Evolutionary conservation across 139 green algal genomes (phyloP), one percentile per base, ranked within the genome.

Genomic region (Yamagishiella unicocca): DNA sequence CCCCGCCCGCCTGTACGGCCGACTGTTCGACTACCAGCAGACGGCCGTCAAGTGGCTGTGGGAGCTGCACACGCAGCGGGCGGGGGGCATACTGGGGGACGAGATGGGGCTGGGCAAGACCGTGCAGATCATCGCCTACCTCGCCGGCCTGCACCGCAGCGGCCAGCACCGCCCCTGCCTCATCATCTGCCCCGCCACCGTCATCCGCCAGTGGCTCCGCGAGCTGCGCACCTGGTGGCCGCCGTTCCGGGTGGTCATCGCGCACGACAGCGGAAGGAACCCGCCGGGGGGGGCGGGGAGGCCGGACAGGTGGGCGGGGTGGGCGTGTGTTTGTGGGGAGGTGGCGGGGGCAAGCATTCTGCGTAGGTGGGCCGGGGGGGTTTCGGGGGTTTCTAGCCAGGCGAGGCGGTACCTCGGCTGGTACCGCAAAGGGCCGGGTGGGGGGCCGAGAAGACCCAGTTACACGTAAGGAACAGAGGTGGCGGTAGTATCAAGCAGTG

Each of bases 31-130:
- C 74, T 99, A 99, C 90, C 97, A 99, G 91, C 93, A 91, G 35
- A 98, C 96, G 12, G 96, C 93, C 0, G 94, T 99, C 3, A 98
- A 99, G 90, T 99, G 97, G 97, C 87, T 99, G 84, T 99, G 97
- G 97, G 97, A 99, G 94, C 93, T 99, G 80, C 96, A 99, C 91
- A 97, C 92, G 22, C 97, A 99, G 93, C 71, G 94, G 0, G 93
- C 94, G 25, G 96, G 96, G 17, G 97, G 98, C 75, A 99, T 99
- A 86, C 93, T 99, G 22, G 98, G 96, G 3, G 98, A 99, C 86
- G 97, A 97, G 73, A 89, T 84, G 72, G 96, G 96, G 0, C 92
- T 99, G 42, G 97, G 97, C n/a, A 99, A 99, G 89, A 98, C 94
- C 4, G 89, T 95, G 27, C 94, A 98, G 92, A 84, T 96, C 58